Conservation (phyloP, 148 eudicot species). For the Hydrangea macrophylla region DNA sequence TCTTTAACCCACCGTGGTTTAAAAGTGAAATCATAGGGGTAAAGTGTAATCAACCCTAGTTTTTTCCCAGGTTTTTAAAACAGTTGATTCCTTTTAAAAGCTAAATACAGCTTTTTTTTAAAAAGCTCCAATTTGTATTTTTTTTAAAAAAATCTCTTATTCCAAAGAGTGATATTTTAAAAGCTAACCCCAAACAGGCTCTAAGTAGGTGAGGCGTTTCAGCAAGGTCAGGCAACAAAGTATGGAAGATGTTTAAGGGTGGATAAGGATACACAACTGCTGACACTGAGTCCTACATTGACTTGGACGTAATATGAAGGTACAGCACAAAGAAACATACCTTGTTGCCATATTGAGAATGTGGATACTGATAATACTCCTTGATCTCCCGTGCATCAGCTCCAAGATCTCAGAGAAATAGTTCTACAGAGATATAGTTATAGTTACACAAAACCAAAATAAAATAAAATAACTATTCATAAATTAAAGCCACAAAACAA, state of each 20-base stretch:
- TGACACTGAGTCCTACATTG: neutral
- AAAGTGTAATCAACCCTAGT: no score
- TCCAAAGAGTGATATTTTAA: no score
- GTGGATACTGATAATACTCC: slow-evolving; percentile 42
- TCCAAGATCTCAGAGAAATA: slow-evolving; percentile 57
- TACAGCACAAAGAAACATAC: slow-evolving; percentile 24
- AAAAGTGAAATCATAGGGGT: no score
- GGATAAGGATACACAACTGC: neutral
- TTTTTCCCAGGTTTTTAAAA: no score
- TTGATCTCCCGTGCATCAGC: slow-evolving; percentile 63
- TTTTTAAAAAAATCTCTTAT: no score
- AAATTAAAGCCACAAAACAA: neutral
- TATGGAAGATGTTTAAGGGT: neutral
- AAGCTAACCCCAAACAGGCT: neutral
- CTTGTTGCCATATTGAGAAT: slow-evolving; percentile 60
- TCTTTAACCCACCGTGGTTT: no score
- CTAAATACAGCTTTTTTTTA: no score
- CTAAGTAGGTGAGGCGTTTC: neutral
- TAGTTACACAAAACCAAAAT: neutral
- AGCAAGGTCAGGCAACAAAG: neutral
- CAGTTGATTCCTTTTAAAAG: no score
- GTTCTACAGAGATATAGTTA: slow-evolving; percentile 38
- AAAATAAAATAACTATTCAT: neutral
- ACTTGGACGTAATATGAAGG: neutral
- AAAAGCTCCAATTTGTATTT: no score